phyloP scores from a whole-genome alignment of 805 yeast genomes.

The Kuraishia molischiana region DNA sequence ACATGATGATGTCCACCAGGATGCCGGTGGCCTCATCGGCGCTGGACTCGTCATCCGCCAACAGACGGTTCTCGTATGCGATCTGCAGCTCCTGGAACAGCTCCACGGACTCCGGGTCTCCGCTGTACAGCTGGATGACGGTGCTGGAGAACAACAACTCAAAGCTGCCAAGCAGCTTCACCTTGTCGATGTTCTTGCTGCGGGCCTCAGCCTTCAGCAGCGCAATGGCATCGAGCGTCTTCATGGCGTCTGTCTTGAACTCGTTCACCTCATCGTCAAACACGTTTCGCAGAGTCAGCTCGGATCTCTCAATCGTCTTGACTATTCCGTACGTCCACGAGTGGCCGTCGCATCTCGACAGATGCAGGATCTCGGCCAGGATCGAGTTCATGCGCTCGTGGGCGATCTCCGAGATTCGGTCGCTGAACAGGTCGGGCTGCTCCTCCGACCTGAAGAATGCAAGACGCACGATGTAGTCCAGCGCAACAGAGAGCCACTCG shows the following conservation, averaged over 20 bases:
- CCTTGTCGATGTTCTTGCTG: slow-evolving; percentile 13
- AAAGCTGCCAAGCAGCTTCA: slow-evolving; percentile 38
- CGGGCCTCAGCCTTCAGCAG: slow-evolving; percentile 19
- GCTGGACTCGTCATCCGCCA: slow-evolving; percentile 25
- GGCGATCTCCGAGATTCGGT: slow-evolving; percentile 30
- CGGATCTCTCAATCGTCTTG: slow-evolving; percentile 15
- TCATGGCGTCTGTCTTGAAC: slow-evolving; percentile 38
- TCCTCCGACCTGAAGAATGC: slow-evolving; percentile 27
- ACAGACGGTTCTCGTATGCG: slow-evolving; percentile 41
- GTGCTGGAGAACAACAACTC: slow-evolving; percentile 73
- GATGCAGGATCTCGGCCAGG: slow-evolving; percentile 44
- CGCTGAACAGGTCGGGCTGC: slow-evolving; percentile 10
- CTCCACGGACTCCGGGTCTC: slow-evolving; percentile 67
- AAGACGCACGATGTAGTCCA: slow-evolving; percentile 26
- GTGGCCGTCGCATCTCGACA: slow-evolving; percentile 29
- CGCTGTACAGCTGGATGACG: slow-evolving; percentile 66
- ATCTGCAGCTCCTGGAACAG: slow-evolving; percentile 63
- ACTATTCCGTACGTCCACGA: slow-evolving; percentile 58
- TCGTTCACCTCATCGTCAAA: slow-evolving; percentile 51
- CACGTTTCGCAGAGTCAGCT: slow-evolving; percentile 13
- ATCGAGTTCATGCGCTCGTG: slow-evolving; percentile 62
- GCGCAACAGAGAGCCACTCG: slow-evolving; percentile 23
- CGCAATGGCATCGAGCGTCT: slow-evolving; percentile 34
- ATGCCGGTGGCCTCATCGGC: slow-evolving; percentile 24
- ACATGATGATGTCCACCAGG: slow-evolving; percentile 41